phyloP scores from a whole-genome alignment of 257 asterid genomes.

The Scutellaria galericulata region DNA sequence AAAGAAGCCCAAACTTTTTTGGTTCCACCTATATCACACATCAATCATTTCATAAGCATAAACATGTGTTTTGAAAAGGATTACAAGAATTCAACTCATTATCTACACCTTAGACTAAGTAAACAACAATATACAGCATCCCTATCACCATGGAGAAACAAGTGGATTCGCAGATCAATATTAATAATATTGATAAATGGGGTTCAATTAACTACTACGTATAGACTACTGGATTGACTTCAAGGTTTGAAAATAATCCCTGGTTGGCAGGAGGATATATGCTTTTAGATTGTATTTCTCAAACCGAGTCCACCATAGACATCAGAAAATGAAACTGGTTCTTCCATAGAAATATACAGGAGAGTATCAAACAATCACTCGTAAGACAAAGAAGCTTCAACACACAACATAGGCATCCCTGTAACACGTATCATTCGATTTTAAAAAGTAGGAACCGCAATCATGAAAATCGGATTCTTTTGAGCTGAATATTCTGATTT shows the following conservation, averaged over 20 bases:
- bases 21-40: conserved; percentile 65
- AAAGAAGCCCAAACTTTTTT: conserved; percentile 65
- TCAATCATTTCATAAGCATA: neutral
- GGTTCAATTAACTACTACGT: neutral
- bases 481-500: neutral
- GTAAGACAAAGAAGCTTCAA: neutral
- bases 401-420: neutral
- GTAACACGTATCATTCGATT: neutral
- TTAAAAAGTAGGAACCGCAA: neutral
- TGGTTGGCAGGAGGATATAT: neutral
- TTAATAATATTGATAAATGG: neutral
- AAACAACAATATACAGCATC: neutral
- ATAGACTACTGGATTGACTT: neutral
- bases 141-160: neutral
- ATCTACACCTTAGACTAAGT: neutral
- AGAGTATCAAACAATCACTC: neutral
- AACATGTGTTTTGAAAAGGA: neutral
- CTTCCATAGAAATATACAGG: neutral
- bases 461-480: neutral
- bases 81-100: neutral
- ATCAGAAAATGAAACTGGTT: neutral
- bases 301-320: neutral
- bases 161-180: neutral
- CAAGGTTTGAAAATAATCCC: neutral
- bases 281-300: neutral